Conservation (phyloP, 768 basidiomycete genomes). For the Leccinum subgranulosum region DNA sequence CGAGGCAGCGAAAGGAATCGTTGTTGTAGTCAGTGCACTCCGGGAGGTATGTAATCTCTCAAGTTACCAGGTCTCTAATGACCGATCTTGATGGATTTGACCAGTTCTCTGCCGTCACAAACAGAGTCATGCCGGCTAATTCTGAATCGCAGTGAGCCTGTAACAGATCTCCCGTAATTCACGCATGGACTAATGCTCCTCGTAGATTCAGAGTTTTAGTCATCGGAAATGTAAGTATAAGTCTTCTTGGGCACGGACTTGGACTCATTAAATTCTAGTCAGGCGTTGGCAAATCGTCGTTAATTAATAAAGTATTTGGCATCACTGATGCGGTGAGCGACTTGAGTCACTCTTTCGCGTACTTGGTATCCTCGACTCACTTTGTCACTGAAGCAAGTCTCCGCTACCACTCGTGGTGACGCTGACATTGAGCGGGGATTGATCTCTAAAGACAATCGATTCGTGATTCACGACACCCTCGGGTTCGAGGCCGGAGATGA, state of each 20-base stretch:
- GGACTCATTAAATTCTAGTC: conserved; percentile 1
- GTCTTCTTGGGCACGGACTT: background rate
- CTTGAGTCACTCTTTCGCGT: background rate
- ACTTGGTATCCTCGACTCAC: background rate
- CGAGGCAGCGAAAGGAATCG: background rate
- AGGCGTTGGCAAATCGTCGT: conserved; percentile 16
- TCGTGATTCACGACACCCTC: conserved; percentile 19
- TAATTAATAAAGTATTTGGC: conserved; percentile 14
- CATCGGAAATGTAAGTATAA: conserved; percentile 11
- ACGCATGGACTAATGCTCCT: background rate
- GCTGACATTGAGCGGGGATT: conserved; percentile 12
- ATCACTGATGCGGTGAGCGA: conserved; percentile 8
- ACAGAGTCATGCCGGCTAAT: conserved; percentile 4
- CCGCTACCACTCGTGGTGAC: background rate
- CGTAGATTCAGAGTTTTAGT: conserved; percentile 14
- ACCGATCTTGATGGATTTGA: background rate
- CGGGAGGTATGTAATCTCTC: background rate
- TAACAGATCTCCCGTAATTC: background rate
- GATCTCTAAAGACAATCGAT: conserved; percentile 6
- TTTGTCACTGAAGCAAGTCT: conserved; percentile 1
- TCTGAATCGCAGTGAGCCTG: conserved; percentile 8
- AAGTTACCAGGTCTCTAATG: background rate
- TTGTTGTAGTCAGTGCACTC: conserved; percentile 1
- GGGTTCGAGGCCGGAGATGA: conserved; percentile 14
- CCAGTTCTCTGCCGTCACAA: conserved; percentile 9